Base-by-base conservation (phyloP, 441 rosid genomes). In the Populus tomentosa region DNA sequence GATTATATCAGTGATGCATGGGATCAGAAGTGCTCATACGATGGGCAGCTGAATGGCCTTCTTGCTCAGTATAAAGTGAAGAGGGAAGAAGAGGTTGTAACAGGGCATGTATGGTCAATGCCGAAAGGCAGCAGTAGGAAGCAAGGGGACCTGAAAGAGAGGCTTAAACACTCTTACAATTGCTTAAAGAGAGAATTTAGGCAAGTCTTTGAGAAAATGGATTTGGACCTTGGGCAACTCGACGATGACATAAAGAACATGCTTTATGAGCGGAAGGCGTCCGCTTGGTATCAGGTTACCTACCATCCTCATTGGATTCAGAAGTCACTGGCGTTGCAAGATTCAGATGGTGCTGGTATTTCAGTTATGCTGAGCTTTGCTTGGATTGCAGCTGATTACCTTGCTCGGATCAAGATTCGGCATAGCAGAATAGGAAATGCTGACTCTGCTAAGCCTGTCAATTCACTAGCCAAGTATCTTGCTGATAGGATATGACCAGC, bases 31-130 rank as follows among this genome's bases (percentile, higher is more conserved):
- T 90, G 95, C 80, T 87, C 84, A 11, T 91, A 93, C 32, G 91
- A 95, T 32, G 85, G 89, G 23, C 96, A 91, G 82, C 84, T 95
- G 64, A 84, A 84, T 35, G 94, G 95, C 70, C 95, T 93, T 72
- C 90, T 92, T 6, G 88, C 85, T 40, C 97, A 93, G 75, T 95
- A 93, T 77, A 89, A 91, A 76, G 98, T 95, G 62, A 88, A 85
- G 70, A 86, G 87, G 78, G 99, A 93, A 85, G 99, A 91, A 78
- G 99, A 93, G 90, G 62, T 95, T 23, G 95, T 95, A 46, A 95
- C 98, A 0, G 99, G 99, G 59, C 94, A 95, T 21, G 83, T 95
- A 74, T 95, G 98, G 98, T 95, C 98, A 32, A 92, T 95, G 98
- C 95, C 91, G 2, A 89, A 85, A 56, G 81, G 87, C 77, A 77